Evolutionary conservation across 768 basidiomycete species (phyloP).

Genomic region (Trametes meyenii): DNA sequence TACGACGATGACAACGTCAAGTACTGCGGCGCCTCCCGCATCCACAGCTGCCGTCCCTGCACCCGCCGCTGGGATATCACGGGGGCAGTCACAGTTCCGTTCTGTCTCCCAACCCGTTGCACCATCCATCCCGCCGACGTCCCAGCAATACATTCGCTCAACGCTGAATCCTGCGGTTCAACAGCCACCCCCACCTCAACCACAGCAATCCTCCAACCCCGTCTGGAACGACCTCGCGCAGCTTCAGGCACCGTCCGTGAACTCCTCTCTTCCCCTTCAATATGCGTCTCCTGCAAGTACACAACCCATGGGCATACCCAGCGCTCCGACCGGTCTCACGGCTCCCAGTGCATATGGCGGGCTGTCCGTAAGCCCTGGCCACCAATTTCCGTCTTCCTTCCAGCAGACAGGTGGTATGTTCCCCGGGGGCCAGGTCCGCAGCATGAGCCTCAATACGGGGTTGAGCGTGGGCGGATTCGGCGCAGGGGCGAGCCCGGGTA

Average conservation of each 20-base stretch:
- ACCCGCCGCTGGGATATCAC: not conserved
- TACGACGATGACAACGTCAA: slow-evolving; percentile 1
- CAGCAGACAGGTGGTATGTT: slow-evolving; percentile 20
- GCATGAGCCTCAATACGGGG: slow-evolving; percentile 29
- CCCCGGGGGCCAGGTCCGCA: slow-evolving; percentile 22
- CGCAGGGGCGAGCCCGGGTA: slow-evolving; percentile 2
- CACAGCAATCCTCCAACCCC: slow-evolving; percentile 11
- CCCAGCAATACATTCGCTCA: slow-evolving; percentile 6
- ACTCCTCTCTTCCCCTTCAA: slow-evolving; percentile 32
- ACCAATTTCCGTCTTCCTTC: slow-evolving; percentile 29
- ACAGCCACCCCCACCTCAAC: slow-evolving; percentile 9
- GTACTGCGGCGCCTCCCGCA: slow-evolving; percentile 2
- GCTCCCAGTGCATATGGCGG: slow-evolving; percentile 24
- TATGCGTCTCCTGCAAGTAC: slow-evolving; percentile 21
- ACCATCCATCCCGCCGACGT: not conserved
- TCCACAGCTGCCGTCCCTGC: slow-evolving; percentile 9
- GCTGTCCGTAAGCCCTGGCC: slow-evolving; percentile 26
- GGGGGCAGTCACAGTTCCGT: slow-evolving; percentile 26
- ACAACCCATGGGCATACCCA: slow-evolving; percentile 21
- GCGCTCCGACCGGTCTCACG: slow-evolving; percentile 5
- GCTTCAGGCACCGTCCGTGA: slow-evolving; percentile 25
- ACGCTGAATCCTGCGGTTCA: slow-evolving; percentile 10
- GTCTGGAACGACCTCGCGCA: slow-evolving; percentile 32
- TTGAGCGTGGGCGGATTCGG: slow-evolving; percentile 3
- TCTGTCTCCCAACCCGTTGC: slow-evolving; percentile 41